Evolutionary conservation across 352 stramenopile genomes (phyloP).

Genomic region (Phytophthora niederhauseri): DNA sequence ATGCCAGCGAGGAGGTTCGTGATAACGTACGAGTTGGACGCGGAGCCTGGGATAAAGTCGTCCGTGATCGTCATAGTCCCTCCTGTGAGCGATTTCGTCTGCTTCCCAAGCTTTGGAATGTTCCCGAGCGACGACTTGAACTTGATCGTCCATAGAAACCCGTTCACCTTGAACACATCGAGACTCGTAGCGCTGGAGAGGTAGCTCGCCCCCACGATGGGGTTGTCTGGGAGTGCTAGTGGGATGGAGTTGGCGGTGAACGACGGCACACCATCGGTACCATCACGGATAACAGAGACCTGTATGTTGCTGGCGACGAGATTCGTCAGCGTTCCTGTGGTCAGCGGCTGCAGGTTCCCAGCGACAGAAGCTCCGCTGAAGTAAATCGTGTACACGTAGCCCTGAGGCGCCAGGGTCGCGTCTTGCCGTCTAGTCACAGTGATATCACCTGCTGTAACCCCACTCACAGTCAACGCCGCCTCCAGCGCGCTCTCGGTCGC

Average conservation of each 20-base stretch:
- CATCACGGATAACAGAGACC: slow-evolving; percentile 39
- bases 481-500: slow-evolving; percentile 55
- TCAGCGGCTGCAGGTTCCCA: slow-evolving; percentile 44
- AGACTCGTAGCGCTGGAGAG: slow-evolving; percentile 41
- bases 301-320: slow-evolving; percentile 45
- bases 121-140: slow-evolving; percentile 82
- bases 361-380: slow-evolving; percentile 56
- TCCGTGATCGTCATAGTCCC: slow-evolving; percentile 46
- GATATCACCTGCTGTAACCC: slow-evolving; percentile 40
- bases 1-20: slow-evolving; percentile 63
- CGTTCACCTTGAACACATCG: slow-evolving; percentile 77
- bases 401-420: slow-evolving; percentile 45
- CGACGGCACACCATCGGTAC: slow-evolving; percentile 32
- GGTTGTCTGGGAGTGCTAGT: slow-evolving; percentile 41
- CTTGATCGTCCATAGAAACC: slow-evolving; percentile 80
- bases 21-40: slow-evolving; percentile 56
- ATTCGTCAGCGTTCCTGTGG: slow-evolving; percentile 12
- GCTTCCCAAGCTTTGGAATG: slow-evolving; percentile 45
- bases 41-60: slow-evolving; percentile 46
- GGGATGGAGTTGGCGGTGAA: slow-evolving; percentile 58
- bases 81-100: slow-evolving; percentile 26
- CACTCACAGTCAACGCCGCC: slow-evolving; percentile 26
- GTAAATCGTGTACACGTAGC: slow-evolving; percentile 81
- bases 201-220: slow-evolving; percentile 39
- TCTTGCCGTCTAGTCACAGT: slow-evolving; percentile 60